A percentile compares a stretch with the other conserved stretches of the same genome.
Evolutionary conservation across 108 stramenopile species (phyloP).

Genomic region (Stephanodiscus minutulus): DNA sequence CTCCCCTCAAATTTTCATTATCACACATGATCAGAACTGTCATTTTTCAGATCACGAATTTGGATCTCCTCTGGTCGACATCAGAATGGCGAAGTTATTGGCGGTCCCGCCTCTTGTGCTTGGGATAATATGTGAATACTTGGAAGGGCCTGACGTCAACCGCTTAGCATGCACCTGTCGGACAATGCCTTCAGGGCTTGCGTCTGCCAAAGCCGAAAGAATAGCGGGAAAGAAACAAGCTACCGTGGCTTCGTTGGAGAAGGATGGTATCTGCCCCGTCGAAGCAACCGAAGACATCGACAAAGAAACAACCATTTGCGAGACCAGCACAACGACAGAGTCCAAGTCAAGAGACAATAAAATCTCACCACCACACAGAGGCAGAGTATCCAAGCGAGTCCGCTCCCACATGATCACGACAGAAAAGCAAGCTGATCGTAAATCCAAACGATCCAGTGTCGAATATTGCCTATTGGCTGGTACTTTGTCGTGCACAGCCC

Average conservation of each 20-base stretch:
- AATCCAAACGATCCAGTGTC: slow-evolving; percentile 40
- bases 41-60: slow-evolving; percentile 30
- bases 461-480: slow-evolving; percentile 68
- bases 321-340: slow-evolving; percentile 4
- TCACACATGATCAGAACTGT: slow-evolving; percentile 13
- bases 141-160: slow-evolving; percentile 43
- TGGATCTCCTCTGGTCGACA: slow-evolving; percentile 65
- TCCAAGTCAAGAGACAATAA: background rate
- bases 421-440: slow-evolving; percentile 48
- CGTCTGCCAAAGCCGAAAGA: background rate
- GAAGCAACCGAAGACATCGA: background rate
- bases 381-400: slow-evolving; percentile 72
- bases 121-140: slow-evolving; percentile 60
- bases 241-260: background rate
- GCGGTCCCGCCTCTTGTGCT: slow-evolving; percentile 53
- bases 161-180: slow-evolving; percentile 27
- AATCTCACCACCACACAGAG: slow-evolving; percentile 33
- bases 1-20: slow-evolving; percentile 1
- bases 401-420: slow-evolving; percentile 70
- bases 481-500: slow-evolving; percentile 47
- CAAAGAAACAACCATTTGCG: background rate
- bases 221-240: slow-evolving; percentile 4
- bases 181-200: slow-evolving; percentile 25
- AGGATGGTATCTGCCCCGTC: background rate
- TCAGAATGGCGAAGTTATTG: slow-evolving; percentile 68